Evolutionary conservation across 805 yeast species (phyloP), one percentile per base, ranked within the genome.

Genomic region (Schwanniomyces yamadae): DNA sequence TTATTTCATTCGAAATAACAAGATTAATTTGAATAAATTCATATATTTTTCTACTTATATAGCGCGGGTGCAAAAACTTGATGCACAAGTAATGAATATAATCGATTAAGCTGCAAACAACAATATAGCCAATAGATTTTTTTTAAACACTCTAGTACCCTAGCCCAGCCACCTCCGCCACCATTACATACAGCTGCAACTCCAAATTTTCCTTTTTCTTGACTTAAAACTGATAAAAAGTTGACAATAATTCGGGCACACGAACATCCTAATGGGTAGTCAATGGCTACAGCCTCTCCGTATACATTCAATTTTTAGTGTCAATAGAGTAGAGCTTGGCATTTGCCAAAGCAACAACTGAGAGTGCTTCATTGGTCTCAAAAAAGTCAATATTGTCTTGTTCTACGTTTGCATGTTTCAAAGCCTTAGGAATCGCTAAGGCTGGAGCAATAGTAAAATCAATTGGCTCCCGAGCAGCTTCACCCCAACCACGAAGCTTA

Each of bases 101-200:
- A n/a, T n/a, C n/a, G n/a, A n/a, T n/a, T n/a, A n/a, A n/a, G n/a
- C n/a, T n/a, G n/a, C n/a, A n/a, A n/a, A n/a, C n/a, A n/a, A n/a
- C n/a, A n/a, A n/a, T n/a, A n/a, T n/a, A n/a, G n/a, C n/a, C n/a
- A n/a, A n/a, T n/a, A n/a, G n/a, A n/a, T n/a, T n/a, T n/a, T n/a
- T n/a, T n/a, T n/a, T n/a, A n/a, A n/a, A n/a, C n/a, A n/a, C n/a
- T n/a, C n/a, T n/a, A n/a, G n/a, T n/a, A n/a, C n/a, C n/a, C n/a
- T n/a, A n/a, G n/a, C n/a, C n/a, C n/a, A n/a, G n/a, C n/a, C 98
- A 60, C 98, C 99, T 61, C 99, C 99, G 55, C 99, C 99, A 73
- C 99, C 99, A 65, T 91, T 91, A 77, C 99, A 91, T 59, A 93
- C 83, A 61, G 87, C 96, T 53, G 96, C 96, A 48, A 80, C 88